Conservation (phyloP, 2,329 filamentous ascomycete genomes). For the Aspergillus ochraceus region DNA sequence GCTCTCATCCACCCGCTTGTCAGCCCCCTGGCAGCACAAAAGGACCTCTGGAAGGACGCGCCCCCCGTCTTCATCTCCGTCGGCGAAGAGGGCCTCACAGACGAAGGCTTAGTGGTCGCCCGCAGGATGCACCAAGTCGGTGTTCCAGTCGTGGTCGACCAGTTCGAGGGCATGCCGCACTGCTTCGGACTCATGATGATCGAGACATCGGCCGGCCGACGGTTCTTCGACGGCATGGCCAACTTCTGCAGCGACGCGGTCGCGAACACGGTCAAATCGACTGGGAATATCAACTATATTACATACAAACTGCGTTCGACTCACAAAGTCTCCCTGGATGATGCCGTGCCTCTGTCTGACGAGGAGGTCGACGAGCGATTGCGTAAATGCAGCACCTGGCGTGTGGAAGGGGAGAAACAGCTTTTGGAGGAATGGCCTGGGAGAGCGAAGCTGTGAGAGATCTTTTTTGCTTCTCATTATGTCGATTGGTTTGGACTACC, state of each 20-base stretch:
- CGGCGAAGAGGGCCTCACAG: constrained; percentile 44
- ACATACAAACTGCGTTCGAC: constrained; percentile 28
- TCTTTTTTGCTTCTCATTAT: too few species aligned
- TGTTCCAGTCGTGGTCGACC: constrained; percentile 38
- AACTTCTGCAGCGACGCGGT: constrained; percentile 50
- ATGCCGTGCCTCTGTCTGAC: constrained; percentile 34
- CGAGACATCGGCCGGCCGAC: constrained; percentile 45
- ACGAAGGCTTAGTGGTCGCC: constrained; percentile 42
- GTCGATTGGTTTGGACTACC: not conserved
- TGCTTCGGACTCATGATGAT: constrained; percentile 59
- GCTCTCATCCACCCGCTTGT: constrained; percentile 42
- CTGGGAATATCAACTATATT: constrained; percentile 35
- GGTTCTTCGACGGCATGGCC: constrained; percentile 58
- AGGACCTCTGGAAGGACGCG: constrained; percentile 41
- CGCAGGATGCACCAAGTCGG: constrained; percentile 41
- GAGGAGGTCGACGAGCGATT: constrained; percentile 36
- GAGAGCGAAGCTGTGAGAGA: constrained; percentile 23
- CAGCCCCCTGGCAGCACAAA: constrained; percentile 37
- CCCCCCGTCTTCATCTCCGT: constrained; percentile 44
- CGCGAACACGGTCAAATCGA: constrained; percentile 25
- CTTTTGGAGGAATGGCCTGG: constrained; percentile 32
- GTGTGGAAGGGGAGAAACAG: constrained; percentile 35
- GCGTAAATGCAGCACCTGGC: constrained; percentile 29
- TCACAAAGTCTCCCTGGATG: constrained; percentile 34
- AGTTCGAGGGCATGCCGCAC: constrained; percentile 49